Percentiles rank a stretch among this genome's conserved stretches.
These are phyloP conservation scores for Letharia lupina DNA, from an alignment of 495 filamentous ascomycete species.

Conservation along the genomic window DNA sequence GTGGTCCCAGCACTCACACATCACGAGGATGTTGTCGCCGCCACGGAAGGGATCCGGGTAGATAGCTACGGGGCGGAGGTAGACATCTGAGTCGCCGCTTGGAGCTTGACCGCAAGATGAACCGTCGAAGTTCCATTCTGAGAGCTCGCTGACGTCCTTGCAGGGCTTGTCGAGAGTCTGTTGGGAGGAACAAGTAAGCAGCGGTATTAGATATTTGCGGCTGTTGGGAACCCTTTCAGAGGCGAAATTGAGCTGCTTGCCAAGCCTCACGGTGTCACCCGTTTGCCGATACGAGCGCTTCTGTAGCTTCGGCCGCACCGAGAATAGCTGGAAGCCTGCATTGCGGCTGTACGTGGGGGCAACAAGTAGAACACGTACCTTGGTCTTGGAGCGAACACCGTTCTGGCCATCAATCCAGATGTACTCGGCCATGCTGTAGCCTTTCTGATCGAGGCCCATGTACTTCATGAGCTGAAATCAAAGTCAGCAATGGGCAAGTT, in stretches of 20 bases:
- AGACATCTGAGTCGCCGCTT: constrained; percentile 96
- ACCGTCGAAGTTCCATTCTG: constrained; percentile 99
- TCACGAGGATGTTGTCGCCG: constrained; percentile 80
- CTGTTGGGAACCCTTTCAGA: not conserved
- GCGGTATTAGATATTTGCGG: not conserved
- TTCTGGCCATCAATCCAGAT: constrained; percentile 87
- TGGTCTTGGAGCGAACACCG: constrained; percentile 79
- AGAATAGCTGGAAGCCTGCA: constrained; percentile 12
- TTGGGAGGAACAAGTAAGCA: constrained; percentile 20
- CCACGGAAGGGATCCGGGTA: constrained; percentile 91
- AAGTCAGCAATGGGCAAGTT: constrained; percentile 2
- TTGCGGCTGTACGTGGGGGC: constrained; percentile 14
- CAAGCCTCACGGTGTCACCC: constrained; percentile 12
- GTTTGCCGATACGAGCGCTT: constrained; percentile 13
- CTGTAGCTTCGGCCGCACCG: not conserved
- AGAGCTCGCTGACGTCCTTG: constrained; percentile 66
- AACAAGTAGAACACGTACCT: constrained; percentile 52
- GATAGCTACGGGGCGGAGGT: constrained; percentile 82
- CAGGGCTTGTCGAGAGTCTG: constrained; percentile 71
- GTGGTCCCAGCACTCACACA: constrained; percentile 90
- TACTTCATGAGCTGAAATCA: constrained; percentile 74
- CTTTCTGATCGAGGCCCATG: constrained; percentile 81
- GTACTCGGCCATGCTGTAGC: constrained; percentile 82
- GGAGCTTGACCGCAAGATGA: constrained; percentile 91
- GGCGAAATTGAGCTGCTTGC: constrained; percentile 3